phyloP scores from a whole-genome alignment of 352 stramenopile genomes.

The Pythium phragmitis region DNA sequence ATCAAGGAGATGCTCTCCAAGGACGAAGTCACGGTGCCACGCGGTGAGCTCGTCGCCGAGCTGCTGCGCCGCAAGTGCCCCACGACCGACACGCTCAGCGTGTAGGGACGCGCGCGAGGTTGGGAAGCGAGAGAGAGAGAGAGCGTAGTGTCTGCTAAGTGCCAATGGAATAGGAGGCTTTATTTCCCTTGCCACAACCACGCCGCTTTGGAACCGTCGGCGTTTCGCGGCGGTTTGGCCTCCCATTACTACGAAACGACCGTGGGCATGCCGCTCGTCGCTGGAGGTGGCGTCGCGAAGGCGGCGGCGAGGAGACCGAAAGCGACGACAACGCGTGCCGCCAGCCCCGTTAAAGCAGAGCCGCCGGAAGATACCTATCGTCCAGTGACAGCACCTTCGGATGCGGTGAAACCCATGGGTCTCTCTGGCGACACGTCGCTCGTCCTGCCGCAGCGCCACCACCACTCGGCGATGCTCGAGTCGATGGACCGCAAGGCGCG shows the following conservation, averaged over 20 bases:
- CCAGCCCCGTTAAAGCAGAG: not conserved
- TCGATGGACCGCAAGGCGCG: constrained; percentile 45
- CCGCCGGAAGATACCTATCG: not conserved
- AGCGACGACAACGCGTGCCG: not conserved
- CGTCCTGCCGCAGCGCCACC: not conserved
- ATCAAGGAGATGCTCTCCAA: constrained; percentile 95
- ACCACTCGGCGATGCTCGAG: constrained; percentile 18
- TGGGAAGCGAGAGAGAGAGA: not conserved
- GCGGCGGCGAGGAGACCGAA: not conserved
- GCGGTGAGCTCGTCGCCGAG: constrained; percentile 72
- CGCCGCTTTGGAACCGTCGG: not conserved
- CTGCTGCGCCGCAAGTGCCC: constrained; percentile 65
- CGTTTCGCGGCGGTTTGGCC: not conserved
- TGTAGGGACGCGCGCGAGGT: constrained; percentile 28
- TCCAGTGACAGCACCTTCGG: not conserved
- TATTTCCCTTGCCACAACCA: not conserved
- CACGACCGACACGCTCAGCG: constrained; percentile 67
- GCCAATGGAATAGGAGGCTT: not conserved
- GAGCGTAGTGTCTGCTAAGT: not conserved
- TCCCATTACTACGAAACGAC: not conserved
- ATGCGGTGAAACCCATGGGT: not conserved
- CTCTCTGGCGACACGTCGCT: not conserved
- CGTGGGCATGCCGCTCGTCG: constrained; percentile 2
- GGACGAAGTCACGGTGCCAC: constrained; percentile 85
- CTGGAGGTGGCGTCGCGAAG: not conserved